phyloP scores from a whole-genome alignment of 73 alveolate species.

The Durusdinium trenchii region DNA sequence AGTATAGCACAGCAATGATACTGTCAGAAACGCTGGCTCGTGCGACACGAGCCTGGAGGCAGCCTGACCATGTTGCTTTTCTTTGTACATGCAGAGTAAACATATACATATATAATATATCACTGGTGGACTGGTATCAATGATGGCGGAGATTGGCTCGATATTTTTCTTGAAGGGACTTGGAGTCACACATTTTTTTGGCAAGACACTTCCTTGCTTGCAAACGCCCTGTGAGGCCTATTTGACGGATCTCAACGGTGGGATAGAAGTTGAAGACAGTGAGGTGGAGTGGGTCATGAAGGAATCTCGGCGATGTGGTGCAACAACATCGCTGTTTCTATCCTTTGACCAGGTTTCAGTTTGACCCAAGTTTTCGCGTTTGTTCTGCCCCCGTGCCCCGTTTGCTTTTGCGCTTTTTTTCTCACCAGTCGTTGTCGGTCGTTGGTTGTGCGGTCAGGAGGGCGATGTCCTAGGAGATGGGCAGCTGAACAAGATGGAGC shows the following conservation, averaged over 20 bases:
- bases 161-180: no score
- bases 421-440: background rate
- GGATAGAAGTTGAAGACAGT: constrained; percentile 39
- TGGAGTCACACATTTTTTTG: no score
- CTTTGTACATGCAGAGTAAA: no score
- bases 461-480: constrained; percentile 68
- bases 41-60: no score
- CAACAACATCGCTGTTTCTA: no score
- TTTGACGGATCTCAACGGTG: constrained; percentile 85
- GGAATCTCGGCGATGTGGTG: background rate
- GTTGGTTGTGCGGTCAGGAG: background rate
- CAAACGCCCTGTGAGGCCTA: constrained; percentile 6
- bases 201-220: no score
- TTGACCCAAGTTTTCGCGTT: background rate
- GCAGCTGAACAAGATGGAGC: constrained; percentile 76
- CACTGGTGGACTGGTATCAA: no score
- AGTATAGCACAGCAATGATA: no score
- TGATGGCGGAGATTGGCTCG: no score
- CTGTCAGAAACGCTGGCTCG: no score
- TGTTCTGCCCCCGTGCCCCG: background rate
- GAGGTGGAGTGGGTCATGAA: constrained; percentile 93
- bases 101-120: no score
- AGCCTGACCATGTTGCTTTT: no score
- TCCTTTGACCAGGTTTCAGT: background rate
- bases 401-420: background rate